phyloP scores from a whole-genome alignment of 257 asterid genomes.

The Salvia splendens region DNA sequence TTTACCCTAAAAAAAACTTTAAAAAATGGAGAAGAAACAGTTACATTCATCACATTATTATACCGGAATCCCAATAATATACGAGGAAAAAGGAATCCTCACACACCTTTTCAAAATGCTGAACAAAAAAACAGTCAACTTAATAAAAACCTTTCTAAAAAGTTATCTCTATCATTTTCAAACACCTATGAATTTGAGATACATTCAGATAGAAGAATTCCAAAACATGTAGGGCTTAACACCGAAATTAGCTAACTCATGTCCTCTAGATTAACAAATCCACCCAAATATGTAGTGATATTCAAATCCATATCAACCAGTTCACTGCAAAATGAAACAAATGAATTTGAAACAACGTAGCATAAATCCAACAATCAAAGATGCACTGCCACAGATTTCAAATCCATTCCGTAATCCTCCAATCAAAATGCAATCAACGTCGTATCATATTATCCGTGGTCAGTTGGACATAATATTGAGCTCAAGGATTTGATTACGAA shows the following conservation, averaged over 20 bases:
- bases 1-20: not conserved
- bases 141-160: not conserved
- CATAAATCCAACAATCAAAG: not conserved
- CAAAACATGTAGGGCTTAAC: too few species aligned
- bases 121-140: not conserved
- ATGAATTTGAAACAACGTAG: not conserved
- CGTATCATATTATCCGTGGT: not conserved
- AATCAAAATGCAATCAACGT: conserved; percentile 3
- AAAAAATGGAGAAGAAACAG: not conserved
- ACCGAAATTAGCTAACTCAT: too few species aligned
- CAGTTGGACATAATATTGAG: conserved; percentile 10
- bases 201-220: too few species aligned
- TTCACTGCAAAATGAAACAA: not conserved
- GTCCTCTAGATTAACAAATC: too few species aligned
- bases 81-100: not conserved
- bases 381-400: not conserved
- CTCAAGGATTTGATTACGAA: not conserved
- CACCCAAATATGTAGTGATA: not conserved
- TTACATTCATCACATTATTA: not conserved
- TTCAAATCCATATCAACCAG: not conserved
- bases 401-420: not conserved
- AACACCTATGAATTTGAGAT: not conserved
- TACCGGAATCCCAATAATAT: not conserved
- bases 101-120: not conserved
- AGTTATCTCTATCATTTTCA: too few species aligned